These are phyloP conservation scores for Spergularia marina DNA, from an alignment of 148 eudicot genomes.

Conservation along the genomic window DNA sequence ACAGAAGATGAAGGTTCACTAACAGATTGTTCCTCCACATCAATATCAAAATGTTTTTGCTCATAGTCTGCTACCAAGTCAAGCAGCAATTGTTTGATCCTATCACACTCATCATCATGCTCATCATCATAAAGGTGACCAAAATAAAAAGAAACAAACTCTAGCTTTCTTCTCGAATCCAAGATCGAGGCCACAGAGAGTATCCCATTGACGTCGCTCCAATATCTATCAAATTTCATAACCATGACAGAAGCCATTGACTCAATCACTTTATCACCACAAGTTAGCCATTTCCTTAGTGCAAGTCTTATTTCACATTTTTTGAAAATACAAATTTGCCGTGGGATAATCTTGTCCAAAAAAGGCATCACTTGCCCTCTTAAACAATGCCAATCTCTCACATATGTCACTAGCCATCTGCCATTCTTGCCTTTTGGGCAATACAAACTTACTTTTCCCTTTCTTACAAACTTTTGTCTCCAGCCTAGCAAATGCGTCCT, in stretches of 20 bases:
- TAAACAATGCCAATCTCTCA: slow-evolving; percentile 9
- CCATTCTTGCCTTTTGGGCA: no score
- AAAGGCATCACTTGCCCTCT: slow-evolving; percentile 3
- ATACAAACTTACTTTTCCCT: no score
- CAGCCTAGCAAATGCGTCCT: no score
- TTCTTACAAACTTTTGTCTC: no score
- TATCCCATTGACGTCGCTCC: no score
- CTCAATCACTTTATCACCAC: no score
- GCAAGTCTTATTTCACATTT: slow-evolving; percentile 12
- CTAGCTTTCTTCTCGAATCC: no score
- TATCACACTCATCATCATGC: slow-evolving; percentile 4
- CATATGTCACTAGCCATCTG: background rate
- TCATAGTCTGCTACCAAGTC: slow-evolving; percentile 5
- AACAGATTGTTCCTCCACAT: background rate
- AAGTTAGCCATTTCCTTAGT: background rate
- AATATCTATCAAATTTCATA: no score
- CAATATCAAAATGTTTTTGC: background rate
- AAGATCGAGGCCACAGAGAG: no score
- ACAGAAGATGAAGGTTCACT: background rate
- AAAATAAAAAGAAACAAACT: background rate
- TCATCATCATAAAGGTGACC: background rate
- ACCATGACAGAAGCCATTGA: no score
- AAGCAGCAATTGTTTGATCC: background rate
- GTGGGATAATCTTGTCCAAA: background rate
- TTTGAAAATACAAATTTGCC: slow-evolving; percentile 9